These are phyloP conservation scores for Nakazawaea siamensis DNA, from an alignment of 805 yeast genomes.

Conservation along the genomic window DNA sequence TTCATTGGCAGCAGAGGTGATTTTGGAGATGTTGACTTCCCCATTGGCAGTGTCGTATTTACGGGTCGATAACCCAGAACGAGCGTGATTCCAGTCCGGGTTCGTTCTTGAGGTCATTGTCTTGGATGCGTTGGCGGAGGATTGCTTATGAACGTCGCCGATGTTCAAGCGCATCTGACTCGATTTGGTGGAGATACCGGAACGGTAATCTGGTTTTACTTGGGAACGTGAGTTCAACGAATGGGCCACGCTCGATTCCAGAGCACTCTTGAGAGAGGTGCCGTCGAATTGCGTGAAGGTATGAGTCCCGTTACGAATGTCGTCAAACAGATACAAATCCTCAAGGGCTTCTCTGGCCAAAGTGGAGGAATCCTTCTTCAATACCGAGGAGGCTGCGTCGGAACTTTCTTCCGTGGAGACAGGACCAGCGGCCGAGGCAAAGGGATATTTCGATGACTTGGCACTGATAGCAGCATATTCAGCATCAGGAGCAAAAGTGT, in stretches of 20 bases:
- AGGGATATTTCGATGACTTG: conserved; percentile 23
- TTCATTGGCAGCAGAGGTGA: conserved; percentile 37
- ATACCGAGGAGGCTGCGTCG: conserved; percentile 35
- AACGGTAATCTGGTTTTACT: conserved; percentile 14
- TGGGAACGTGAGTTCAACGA: conserved; percentile 5
- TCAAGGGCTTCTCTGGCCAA: conserved; percentile 30
- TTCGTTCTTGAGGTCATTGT: conserved; percentile 36
- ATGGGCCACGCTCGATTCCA: conserved; percentile 11
- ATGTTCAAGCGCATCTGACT: conserved; percentile 23
- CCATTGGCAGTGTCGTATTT: conserved; percentile 30
- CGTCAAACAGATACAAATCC: conserved; percentile 34
- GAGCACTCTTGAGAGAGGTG: conserved; percentile 12
- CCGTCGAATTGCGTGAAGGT: conserved; percentile 21
- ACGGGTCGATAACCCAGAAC: conserved; percentile 24
- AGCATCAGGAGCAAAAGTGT: conserved; percentile 34
- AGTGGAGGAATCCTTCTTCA: conserved; percentile 19
- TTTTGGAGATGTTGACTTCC: conserved; percentile 42
- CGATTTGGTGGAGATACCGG: conserved; percentile 20
- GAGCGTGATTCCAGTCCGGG: conserved; percentile 26
- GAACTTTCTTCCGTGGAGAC: conserved; percentile 27
- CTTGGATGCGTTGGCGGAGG: conserved; percentile 31
- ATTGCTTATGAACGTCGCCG: conserved; percentile 19
- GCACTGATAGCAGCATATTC: conserved; percentile 35
- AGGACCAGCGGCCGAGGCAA: conserved; percentile 19
- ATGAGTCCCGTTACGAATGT: conserved; percentile 29